Conservation (phyloP, 352 stramenopile species). For the Phytophthora fragariaefolia region DNA sequence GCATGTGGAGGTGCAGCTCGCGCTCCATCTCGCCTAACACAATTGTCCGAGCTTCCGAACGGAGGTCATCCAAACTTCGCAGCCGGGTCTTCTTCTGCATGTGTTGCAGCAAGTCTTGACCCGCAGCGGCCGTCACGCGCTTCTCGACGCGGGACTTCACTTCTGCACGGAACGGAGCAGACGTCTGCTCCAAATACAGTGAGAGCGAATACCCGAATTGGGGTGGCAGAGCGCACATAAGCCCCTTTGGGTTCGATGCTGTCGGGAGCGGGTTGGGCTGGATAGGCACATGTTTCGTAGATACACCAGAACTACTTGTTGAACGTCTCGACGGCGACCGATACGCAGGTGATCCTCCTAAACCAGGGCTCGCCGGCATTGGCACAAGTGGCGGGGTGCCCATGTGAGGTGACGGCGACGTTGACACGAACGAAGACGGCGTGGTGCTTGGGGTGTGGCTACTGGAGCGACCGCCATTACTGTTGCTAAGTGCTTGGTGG, state of each 20-base stretch:
- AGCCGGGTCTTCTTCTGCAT: slow-evolving; percentile 88
- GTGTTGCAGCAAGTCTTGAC: slow-evolving; percentile 79
- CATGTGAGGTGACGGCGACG: slow-evolving; percentile 29
- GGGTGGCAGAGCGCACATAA: slow-evolving; percentile 58
- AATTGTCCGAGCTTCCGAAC: slow-evolving; percentile 63
- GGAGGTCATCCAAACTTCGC: slow-evolving; percentile 71
- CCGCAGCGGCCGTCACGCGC: slow-evolving; percentile 69
- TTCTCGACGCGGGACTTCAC: slow-evolving; percentile 81
- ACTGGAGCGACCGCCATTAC: slow-evolving; percentile 22
- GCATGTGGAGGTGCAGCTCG: slow-evolving; percentile 77
- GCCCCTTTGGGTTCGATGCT: slow-evolving; percentile 69
- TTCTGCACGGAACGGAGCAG: slow-evolving; percentile 65
- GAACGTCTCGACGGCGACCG: slow-evolving; percentile 30
- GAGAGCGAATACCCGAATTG: slow-evolving; percentile 72
- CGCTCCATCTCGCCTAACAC: slow-evolving; percentile 78
- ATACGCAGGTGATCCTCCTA: slow-evolving; percentile 28
- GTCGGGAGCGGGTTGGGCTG: slow-evolving; percentile 83
- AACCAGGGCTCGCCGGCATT: slow-evolving; percentile 24
- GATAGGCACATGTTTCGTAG: slow-evolving; percentile 69
- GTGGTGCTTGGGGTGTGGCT: slow-evolving; percentile 26
- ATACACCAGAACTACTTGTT: slow-evolving; percentile 15
- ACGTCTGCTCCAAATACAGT: slow-evolving; percentile 80
- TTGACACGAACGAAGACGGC: slow-evolving; percentile 30
- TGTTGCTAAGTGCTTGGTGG: slow-evolving; percentile 56
- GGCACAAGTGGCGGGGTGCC: slow-evolving; percentile 29